Evolutionary conservation across 768 basidiomycete species (phyloP).

Genomic region (Coprinellus micaceus): DNA sequence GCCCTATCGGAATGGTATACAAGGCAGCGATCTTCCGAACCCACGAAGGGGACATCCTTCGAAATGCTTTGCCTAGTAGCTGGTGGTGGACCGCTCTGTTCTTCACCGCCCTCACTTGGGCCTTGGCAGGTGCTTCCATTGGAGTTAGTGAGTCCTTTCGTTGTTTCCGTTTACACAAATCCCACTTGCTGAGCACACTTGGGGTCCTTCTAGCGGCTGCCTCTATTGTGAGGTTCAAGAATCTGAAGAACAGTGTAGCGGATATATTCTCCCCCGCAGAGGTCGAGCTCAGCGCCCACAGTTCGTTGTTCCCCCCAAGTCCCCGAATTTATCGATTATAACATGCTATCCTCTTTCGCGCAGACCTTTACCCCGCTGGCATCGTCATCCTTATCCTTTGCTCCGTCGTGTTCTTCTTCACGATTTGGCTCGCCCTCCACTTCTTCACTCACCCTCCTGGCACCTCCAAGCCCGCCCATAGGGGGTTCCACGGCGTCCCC

Average conservation of each 20-base stretch:
- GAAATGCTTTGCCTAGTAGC: not conserved
- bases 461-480: not conserved
- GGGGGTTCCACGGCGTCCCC: not conserved
- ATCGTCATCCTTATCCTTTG: not conserved
- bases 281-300: not conserved
- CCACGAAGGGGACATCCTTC: not conserved
- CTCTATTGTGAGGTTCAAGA: not conserved
- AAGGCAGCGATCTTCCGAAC: too few species aligned
- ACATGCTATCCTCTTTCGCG: not conserved
- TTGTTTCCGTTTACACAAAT: not conserved
- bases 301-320: not conserved
- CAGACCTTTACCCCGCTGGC: not conserved
- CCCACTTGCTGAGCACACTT: too few species aligned
- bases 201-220: not conserved
- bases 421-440: not conserved
- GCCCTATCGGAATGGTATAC: too few species aligned
- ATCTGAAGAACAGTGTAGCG: not conserved
- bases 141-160: not conserved
- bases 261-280: too few species aligned
- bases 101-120: not conserved
- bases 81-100: not conserved
- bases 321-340: not conserved
- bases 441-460: not conserved
- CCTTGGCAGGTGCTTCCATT: not conserved
- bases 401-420: not conserved